These are phyloP conservation scores for Sodiomyces alkalinus DNA, from an alignment of 2,329 filamentous ascomycete genomes.

Conservation along the genomic window DNA sequence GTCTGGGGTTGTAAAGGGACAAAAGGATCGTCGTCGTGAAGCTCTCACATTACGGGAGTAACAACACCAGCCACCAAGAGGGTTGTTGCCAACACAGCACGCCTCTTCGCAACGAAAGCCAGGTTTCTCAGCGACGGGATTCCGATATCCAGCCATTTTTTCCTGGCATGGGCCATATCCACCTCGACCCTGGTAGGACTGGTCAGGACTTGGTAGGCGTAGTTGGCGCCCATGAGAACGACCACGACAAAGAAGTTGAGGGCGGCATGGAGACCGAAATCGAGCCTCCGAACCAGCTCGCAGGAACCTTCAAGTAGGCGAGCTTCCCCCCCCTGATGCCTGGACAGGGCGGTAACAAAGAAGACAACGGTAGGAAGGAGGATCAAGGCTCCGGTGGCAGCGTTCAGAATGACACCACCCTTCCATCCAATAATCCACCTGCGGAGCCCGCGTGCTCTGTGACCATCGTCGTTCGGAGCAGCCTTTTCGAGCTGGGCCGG, in stretches of 20 bases:
- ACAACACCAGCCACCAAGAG: slow-evolving; percentile 25
- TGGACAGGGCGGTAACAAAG: slow-evolving; percentile 21
- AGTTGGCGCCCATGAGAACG: slow-evolving; percentile 33
- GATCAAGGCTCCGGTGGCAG: slow-evolving; percentile 22
- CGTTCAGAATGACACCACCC: slow-evolving; percentile 28
- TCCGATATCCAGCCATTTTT: slow-evolving; percentile 37
- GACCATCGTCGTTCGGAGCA: slow-evolving; percentile 8
- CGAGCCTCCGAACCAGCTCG: slow-evolving; percentile 17
- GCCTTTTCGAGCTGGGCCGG: slow-evolving; percentile 7
- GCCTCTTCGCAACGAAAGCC: slow-evolving; percentile 22
- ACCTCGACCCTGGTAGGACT: slow-evolving; percentile 37
- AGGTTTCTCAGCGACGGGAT: slow-evolving; percentile 37
- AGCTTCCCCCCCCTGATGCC: slow-evolving; percentile 18
- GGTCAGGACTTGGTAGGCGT: slow-evolving; percentile 36
- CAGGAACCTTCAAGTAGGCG: slow-evolving; percentile 24
- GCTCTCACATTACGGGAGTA: slow-evolving; percentile 35
- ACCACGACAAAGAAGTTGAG: slow-evolving; percentile 27
- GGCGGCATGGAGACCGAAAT: slow-evolving; percentile 25
- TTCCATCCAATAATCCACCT: slow-evolving; percentile 29
- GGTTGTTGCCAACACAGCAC: slow-evolving; percentile 21
- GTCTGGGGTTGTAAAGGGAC: not conserved
- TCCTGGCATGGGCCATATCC: slow-evolving; percentile 26
- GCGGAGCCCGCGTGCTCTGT: too few species aligned
- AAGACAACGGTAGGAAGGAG: slow-evolving; percentile 22
- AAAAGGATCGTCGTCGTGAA: not conserved